Evolutionary conservation across 176 grass and related monocot genomes (phyloP), one percentile per base, ranked within the genome.

Genomic region (Oryza meyeriana): DNA sequence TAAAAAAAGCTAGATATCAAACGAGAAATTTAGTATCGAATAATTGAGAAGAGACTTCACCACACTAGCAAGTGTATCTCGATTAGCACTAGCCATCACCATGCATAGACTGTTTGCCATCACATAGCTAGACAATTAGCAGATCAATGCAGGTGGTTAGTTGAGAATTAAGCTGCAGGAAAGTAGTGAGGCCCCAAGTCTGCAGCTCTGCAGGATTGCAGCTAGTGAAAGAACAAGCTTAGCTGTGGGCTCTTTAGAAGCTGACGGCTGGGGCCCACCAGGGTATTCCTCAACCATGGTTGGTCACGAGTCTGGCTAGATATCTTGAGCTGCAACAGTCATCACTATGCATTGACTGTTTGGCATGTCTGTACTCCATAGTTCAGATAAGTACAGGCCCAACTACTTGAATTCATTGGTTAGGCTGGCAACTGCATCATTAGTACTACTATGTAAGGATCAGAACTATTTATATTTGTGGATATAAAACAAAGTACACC

Each of bases 401-500:
- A 85, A 70, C 77, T n/a, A 9, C 71, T 48, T 17, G 22, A 57
- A 55, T 81, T 81, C 72, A 45, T 72, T 64, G 2, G 42, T 66
- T 85, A 18, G 65, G 32, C 24, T 65, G 78, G 57, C 64, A 77
- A 72, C 57, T 35, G 40, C 40, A 71, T 63, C 32, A 44, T 76
- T 64, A 57, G 28, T 28, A 70, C 27, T 12, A 47, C 3, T 47
- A 67, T 69, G 75, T 77, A 64, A 83, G 73, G 66, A 27, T 77
- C 33, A 72, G 14, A 32, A 29, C 58, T 42, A 87, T 32, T 61
- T 57, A 48, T 58, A 17, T 26, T 5, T 67, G 61, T 69, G 62
- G 68, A 75, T 47, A 44, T 86, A 35, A 38, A 12, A 31, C 4
- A 17, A 85, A 65, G 78, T 82, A 81, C 83, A 57, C 18, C 33